A percentile compares a stretch with the other conserved stretches of the same genome.
phyloP scores from a whole-genome alignment of 2,329 filamentous ascomycete species.

The Pseudogymnoascus sp. region DNA sequence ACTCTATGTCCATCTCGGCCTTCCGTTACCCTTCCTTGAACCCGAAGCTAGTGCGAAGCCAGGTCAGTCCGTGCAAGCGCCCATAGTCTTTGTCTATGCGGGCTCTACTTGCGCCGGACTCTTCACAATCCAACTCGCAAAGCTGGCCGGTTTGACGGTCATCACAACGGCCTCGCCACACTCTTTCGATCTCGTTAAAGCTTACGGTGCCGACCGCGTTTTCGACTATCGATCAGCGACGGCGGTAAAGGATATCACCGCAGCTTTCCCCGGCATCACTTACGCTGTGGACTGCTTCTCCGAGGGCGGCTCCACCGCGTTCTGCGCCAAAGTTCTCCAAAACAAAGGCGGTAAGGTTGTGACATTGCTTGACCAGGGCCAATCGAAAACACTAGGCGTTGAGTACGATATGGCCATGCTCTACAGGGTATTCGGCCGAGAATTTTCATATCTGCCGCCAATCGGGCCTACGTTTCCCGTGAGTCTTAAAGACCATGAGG shows the following conservation, averaged over 20 bases:
- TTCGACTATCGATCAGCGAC: slow-evolving; percentile 46
- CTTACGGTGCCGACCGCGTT: slow-evolving; percentile 39
- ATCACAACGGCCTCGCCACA: slow-evolving; percentile 40
- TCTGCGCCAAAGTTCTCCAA: slow-evolving; percentile 23
- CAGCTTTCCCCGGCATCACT: slow-evolving; percentile 22
- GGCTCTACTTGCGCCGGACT: slow-evolving; percentile 44
- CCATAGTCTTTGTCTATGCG: slow-evolving; percentile 41
- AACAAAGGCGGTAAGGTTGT: slow-evolving; percentile 26
- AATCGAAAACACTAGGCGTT: slow-evolving; percentile 19
- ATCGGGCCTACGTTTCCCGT: slow-evolving; percentile 27
- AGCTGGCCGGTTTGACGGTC: slow-evolving; percentile 33
- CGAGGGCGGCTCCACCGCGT: slow-evolving; percentile 26
- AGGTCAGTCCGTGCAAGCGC: neutral
- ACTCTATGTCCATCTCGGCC: slow-evolving; percentile 20
- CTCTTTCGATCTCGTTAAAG: slow-evolving; percentile 41
- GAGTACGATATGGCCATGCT: slow-evolving; percentile 22
- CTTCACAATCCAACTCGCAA: slow-evolving; percentile 42
- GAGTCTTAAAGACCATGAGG: slow-evolving; percentile 20
- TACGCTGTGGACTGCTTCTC: slow-evolving; percentile 29
- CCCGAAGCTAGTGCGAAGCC: slow-evolving; percentile 15
- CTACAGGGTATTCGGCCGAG: slow-evolving; percentile 22
- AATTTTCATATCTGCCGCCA: slow-evolving; percentile 25
- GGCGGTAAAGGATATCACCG: neutral
- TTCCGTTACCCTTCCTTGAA: slow-evolving; percentile 21
- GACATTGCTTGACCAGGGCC: slow-evolving; percentile 21